Evolutionary conservation across 805 yeast species (phyloP).

Genomic region (Saturnispora quitensis): DNA sequence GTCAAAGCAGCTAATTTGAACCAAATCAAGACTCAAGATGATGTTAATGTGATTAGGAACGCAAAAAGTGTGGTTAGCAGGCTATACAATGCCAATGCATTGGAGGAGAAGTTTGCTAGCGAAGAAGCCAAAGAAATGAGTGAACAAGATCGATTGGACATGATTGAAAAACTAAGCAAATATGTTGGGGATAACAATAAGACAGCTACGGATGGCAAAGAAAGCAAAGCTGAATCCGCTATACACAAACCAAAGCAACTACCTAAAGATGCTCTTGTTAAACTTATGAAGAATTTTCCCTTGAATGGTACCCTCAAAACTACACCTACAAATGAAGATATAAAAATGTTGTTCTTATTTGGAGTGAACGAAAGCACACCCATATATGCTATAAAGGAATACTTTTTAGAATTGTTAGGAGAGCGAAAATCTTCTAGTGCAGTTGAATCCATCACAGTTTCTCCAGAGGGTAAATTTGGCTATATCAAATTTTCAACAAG

Average conservation of each 20-base stretch:
- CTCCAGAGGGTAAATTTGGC: conserved; percentile 57
- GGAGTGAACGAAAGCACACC: conserved; percentile 65
- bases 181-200: conserved; percentile 1
- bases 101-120: conserved; percentile 25
- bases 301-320: conserved; percentile 45
- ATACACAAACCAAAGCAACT: conserved; percentile 6
- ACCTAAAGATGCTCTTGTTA: conserved; percentile 38
- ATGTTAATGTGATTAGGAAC: conserved; percentile 35
- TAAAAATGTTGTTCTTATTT: conserved; percentile 62
- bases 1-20: conserved; percentile 53
- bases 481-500: conserved; percentile 46
- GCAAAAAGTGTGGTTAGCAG: conserved; percentile 36
- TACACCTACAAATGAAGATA: conserved; percentile 31
- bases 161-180: conserved; percentile 5
- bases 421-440: conserved; percentile 7
- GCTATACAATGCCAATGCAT: conserved; percentile 45
- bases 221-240: neutral
- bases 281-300: conserved; percentile 54
- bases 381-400: conserved; percentile 48
- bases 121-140: conserved; percentile 14
- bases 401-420: conserved; percentile 30
- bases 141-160: conserved; percentile 6
- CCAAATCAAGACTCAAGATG: conserved; percentile 13
- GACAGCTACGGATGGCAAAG: conserved; percentile 14
- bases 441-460: conserved; percentile 39